Evolutionary conservation across 805 yeast species (phyloP).

Genomic region (Wickerhamiella vanderwaltii): DNA sequence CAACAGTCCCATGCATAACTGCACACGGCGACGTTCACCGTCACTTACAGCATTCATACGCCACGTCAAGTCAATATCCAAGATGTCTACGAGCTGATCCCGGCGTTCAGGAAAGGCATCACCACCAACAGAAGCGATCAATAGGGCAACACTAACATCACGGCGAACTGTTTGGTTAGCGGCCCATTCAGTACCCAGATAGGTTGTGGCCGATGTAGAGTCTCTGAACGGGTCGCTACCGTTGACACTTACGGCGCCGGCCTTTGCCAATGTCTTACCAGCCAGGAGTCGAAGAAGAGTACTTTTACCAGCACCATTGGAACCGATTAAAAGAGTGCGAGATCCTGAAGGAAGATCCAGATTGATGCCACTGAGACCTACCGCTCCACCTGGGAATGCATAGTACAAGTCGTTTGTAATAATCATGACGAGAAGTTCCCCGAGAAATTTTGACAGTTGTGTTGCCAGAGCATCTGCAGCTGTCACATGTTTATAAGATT

Average conservation of each 20-base stretch:
- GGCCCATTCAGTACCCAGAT: conserved; percentile 97
- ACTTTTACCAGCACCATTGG: conserved; percentile 96
- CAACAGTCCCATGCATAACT: conserved; percentile 81
- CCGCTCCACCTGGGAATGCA: conserved; percentile 47
- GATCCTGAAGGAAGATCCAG: conserved; percentile 57
- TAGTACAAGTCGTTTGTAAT: conserved; percentile 55
- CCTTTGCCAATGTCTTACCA: conserved; percentile 75
- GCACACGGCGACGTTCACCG: conserved; percentile 92
- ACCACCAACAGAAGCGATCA: conserved; percentile 77
- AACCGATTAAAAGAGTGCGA: conserved; percentile 72
- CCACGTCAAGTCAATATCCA: conserved; percentile 85
- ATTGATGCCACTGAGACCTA: conserved; percentile 56
- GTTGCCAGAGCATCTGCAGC: too few species aligned
- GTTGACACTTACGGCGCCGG: conserved; percentile 59
- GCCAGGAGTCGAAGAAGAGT: conserved; percentile 75
- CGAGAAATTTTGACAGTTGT: background rate
- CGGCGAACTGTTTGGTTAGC: conserved; percentile 78
- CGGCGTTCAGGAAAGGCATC: conserved; percentile 62
- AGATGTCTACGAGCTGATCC: conserved; percentile 56
- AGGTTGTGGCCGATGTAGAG: conserved; percentile 41
- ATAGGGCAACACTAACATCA: conserved; percentile 75
- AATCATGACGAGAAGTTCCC: conserved; percentile 29
- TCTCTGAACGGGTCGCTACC: conserved; percentile 83
- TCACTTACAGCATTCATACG: conserved; percentile 85
- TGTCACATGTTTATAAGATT: too few species aligned